phyloP scores from a whole-genome alignment of 192 early-diverging fungal species.

The Coemansia sp. region DNA sequence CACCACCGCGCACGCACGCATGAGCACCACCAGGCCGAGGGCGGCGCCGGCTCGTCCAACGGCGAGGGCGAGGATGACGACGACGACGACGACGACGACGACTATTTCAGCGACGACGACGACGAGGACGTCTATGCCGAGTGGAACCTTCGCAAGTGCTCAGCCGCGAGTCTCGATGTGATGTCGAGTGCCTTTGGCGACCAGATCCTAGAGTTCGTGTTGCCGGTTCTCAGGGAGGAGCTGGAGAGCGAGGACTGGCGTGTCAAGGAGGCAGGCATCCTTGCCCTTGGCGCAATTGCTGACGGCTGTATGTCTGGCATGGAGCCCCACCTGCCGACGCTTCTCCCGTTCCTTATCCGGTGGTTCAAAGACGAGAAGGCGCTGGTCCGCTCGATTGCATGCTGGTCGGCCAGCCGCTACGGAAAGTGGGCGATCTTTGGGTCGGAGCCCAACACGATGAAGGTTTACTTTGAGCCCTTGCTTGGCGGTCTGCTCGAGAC shows the following conservation, averaged over 20 bases:
- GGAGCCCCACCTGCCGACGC: slow-evolving; percentile 80
- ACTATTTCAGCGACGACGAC: slow-evolving; percentile 85
- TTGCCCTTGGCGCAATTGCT: slow-evolving; percentile 96
- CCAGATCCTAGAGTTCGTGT: slow-evolving; percentile 77
- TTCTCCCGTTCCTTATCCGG: slow-evolving; percentile 83
- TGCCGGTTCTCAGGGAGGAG: slow-evolving; percentile 83
- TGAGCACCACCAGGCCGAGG: slow-evolving; percentile 62
- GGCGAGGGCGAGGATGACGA: slow-evolving; percentile 34
- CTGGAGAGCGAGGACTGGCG: slow-evolving; percentile 87
- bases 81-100: slow-evolving; percentile 77
- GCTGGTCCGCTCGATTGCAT: slow-evolving; percentile 94
- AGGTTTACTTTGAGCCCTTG: slow-evolving; percentile 82
- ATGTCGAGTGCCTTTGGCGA: slow-evolving; percentile 86
- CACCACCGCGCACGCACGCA: slow-evolving; percentile 84
- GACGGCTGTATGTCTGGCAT: slow-evolving; percentile 93
- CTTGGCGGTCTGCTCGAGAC: slow-evolving; percentile 72
- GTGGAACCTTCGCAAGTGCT: slow-evolving; percentile 99
- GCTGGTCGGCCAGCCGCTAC: slow-evolving; percentile 98
- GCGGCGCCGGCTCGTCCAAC: slow-evolving; percentile 22
- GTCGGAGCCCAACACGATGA: slow-evolving; percentile 57
- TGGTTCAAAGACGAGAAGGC: slow-evolving; percentile 83
- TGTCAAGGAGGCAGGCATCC: slow-evolving; percentile 89
- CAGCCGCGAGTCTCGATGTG: slow-evolving; percentile 94
- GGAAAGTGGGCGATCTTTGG: slow-evolving; percentile 73
- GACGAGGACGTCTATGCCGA: slow-evolving; percentile 83